phyloP scores from a whole-genome alignment of 2,329 filamentous ascomycete species.

The Diaporthe helianthi region DNA sequence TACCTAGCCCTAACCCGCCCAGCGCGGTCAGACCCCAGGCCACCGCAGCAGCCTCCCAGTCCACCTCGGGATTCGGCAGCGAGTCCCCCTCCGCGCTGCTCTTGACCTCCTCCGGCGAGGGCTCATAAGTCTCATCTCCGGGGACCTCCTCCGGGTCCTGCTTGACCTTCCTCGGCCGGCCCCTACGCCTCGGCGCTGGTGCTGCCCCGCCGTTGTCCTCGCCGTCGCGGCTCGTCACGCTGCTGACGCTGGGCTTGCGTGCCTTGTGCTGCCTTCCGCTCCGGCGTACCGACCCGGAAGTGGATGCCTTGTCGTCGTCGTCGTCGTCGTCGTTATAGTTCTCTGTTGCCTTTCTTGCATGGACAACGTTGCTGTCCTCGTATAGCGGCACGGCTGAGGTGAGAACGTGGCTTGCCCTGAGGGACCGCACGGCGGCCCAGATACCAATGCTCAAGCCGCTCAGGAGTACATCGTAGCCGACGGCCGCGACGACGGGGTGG shows the following conservation, averaged over 20 bases:
- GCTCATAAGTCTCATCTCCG: constrained; percentile 48
- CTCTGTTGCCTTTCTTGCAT: constrained; percentile 18
- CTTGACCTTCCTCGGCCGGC: constrained; percentile 41
- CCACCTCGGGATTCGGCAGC: constrained; percentile 48
- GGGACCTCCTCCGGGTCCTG: constrained; percentile 37
- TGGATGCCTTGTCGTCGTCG: neutral
- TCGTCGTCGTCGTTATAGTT: neutral
- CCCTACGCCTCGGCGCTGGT: constrained; percentile 37
- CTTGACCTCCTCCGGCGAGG: constrained; percentile 43
- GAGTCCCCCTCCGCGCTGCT: constrained; percentile 50
- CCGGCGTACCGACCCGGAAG: constrained; percentile 33
- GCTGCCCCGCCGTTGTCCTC: constrained; percentile 18
- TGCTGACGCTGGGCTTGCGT: constrained; percentile 5
- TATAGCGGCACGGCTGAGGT: constrained; percentile 45
- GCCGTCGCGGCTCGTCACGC: constrained; percentile 26
- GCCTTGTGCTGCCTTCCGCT: constrained; percentile 29
- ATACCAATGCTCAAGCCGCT: constrained; percentile 59
- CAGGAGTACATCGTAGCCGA: constrained; percentile 65
- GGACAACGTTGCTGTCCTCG: constrained; percentile 5
- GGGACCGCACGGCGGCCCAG: constrained; percentile 63
- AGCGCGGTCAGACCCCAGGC: constrained; percentile 54
- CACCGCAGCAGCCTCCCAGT: constrained; percentile 56
- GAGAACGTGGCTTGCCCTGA: constrained; percentile 59
- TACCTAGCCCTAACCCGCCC: constrained; percentile 53
- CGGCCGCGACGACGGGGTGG: constrained; percentile 64